phyloP scores from a whole-genome alignment of 2,329 filamentous ascomycete species.

The Aureobasidium sp. region DNA sequence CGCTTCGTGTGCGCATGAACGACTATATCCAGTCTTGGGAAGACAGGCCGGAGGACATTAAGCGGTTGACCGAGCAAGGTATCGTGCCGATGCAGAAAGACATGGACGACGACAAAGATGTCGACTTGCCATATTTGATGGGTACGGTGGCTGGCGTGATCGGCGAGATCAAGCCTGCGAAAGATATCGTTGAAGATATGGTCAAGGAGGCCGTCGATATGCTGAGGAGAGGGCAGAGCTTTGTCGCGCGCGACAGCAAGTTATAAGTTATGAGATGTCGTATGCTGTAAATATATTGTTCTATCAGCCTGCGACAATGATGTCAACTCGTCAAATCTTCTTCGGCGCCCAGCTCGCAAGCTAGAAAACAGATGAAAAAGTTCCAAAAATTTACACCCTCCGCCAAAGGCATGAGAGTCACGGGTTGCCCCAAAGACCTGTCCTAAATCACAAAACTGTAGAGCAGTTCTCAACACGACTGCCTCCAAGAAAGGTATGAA shows the following conservation, averaged over 20 bases:
- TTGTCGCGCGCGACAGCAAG: slow-evolving; percentile 57
- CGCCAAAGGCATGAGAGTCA: background rate
- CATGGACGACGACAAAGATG: slow-evolving; percentile 77
- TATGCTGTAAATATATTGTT: background rate
- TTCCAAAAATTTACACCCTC: background rate
- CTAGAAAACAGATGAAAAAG: slow-evolving; percentile 2
- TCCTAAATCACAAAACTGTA: no score
- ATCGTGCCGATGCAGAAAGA: slow-evolving; percentile 87
- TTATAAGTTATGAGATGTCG: slow-evolving; percentile 36
- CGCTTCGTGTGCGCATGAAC: slow-evolving; percentile 83
- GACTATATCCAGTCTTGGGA: slow-evolving; percentile 90
- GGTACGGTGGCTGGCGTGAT: slow-evolving; percentile 91
- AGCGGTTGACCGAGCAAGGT: slow-evolving; percentile 77
- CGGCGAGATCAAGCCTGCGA: slow-evolving; percentile 80
- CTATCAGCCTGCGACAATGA: background rate
- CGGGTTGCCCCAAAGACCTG: background rate
- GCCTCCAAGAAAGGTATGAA: background rate
- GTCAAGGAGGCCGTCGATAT: slow-evolving; percentile 77
- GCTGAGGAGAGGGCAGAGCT: slow-evolving; percentile 68
- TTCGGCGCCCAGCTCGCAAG: background rate
- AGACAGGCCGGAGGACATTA: slow-evolving; percentile 75
- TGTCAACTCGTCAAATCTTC: background rate
- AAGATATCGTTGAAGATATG: slow-evolving; percentile 91
- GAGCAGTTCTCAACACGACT: background rate
- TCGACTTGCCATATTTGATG: slow-evolving; percentile 93